Evolutionary conservation across 331 rosid genomes (phyloP).

Genomic region (Malus hybrid): DNA sequence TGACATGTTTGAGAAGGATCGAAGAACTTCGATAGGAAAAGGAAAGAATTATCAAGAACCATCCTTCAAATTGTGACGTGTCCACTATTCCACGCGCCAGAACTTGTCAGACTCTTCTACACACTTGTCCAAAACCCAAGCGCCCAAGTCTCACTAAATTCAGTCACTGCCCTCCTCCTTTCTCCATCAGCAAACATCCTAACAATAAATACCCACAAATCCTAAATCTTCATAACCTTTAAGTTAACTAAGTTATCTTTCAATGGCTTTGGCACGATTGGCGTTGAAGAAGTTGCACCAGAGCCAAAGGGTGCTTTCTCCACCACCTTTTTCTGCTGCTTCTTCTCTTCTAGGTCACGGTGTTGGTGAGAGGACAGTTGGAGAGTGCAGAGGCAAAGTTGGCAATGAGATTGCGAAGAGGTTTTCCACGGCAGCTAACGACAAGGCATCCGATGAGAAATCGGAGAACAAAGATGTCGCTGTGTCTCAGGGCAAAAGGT

Average conservation of each 20-base stretch:
- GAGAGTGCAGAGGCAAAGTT: slow-evolving; percentile 20
- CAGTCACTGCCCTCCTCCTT: background rate
- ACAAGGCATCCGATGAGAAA: slow-evolving; percentile 22
- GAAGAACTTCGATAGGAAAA: slow-evolving; percentile 5
- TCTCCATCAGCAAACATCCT: background rate
- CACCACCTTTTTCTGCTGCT: slow-evolving; percentile 13
- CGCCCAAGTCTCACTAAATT: slow-evolving; percentile 19
- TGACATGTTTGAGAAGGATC: slow-evolving; percentile 30
- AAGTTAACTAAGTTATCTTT: background rate
- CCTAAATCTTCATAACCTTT: background rate
- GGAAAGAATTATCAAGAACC: background rate
- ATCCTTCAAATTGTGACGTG: slow-evolving; percentile 1
- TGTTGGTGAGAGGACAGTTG: background rate
- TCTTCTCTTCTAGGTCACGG: slow-evolving; percentile 6
- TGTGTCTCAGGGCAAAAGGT: slow-evolving; percentile 33
- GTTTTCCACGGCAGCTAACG: slow-evolving; percentile 19
- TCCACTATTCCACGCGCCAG: slow-evolving; percentile 10
- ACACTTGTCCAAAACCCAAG: slow-evolving; percentile 21
- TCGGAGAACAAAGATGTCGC: slow-evolving; percentile 41
- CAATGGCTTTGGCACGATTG: slow-evolving; percentile 71
- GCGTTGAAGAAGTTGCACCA: slow-evolving; percentile 44
- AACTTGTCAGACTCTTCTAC: slow-evolving; percentile 42
- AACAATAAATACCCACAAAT: background rate
- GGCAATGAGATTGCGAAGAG: slow-evolving; percentile 26
- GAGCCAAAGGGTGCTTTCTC: slow-evolving; percentile 31